Conservation (phyloP, 2,329 filamentous ascomycete species). For the Emergomyces africanus region DNA sequence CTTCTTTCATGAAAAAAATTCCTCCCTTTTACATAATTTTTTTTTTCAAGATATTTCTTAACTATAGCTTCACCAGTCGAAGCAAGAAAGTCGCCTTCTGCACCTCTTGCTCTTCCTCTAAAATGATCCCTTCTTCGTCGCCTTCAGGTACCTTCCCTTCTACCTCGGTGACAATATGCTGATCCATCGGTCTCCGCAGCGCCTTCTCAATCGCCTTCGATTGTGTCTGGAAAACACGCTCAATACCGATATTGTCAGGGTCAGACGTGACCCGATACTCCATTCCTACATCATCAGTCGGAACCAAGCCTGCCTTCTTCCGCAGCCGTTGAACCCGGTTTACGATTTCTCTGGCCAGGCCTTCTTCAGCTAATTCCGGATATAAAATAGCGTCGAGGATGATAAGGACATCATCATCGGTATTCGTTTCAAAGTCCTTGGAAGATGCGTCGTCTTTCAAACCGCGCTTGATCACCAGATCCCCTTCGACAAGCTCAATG, state of each 20-base stretch:
- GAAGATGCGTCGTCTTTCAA: conserved; percentile 59
- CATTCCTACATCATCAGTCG: conserved; percentile 93
- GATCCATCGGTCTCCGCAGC: conserved; percentile 62
- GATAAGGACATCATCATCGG: conserved; percentile 78
- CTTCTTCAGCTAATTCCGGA: conserved; percentile 76
- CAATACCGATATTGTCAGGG: conserved; percentile 62
- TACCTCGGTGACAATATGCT: conserved; percentile 48
- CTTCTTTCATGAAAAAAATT: neutral
- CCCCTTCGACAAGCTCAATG: conserved; percentile 68
- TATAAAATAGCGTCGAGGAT: conserved; percentile 77
- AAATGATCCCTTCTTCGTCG: conserved; percentile 50
- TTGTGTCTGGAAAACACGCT: conserved; percentile 57
- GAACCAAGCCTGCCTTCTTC: conserved; percentile 82
- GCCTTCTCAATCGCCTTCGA: conserved; percentile 59
- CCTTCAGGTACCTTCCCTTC: conserved; percentile 44
- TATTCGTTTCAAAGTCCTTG: conserved; percentile 71
- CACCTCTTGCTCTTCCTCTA: conserved; percentile 74
- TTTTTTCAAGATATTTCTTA: conserved; percentile 16
- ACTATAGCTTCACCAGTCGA: conserved; percentile 57
- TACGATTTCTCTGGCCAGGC: conserved; percentile 81
- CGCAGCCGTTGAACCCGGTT: conserved; percentile 82
- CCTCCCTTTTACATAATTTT: neutral
- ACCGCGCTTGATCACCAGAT: conserved; percentile 70
- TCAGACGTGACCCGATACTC: conserved; percentile 74
- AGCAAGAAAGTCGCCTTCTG: conserved; percentile 71